Conservation (phyloP, 352 stramenopile genomes). For the Phytophthora hibernalis region DNA sequence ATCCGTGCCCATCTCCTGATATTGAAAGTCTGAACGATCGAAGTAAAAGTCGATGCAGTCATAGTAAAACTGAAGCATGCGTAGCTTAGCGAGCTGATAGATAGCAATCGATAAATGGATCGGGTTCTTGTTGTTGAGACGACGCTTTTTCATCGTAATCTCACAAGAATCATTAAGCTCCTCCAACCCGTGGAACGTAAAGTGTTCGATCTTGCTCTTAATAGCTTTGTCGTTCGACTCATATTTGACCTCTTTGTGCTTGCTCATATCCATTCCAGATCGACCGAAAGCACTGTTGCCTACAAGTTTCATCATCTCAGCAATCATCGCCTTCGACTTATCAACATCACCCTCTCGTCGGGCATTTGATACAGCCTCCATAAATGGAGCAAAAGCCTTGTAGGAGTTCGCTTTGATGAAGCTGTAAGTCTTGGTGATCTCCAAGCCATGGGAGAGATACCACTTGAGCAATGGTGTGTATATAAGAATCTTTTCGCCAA, state of each 20-base stretch:
- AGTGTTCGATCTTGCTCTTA: slow-evolving; percentile 5
- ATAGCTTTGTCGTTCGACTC: slow-evolving; percentile 6
- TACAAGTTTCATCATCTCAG: neutral
- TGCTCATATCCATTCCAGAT: neutral
- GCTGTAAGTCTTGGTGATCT: too few species aligned
- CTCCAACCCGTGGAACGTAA: slow-evolving; percentile 7
- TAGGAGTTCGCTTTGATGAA: neutral
- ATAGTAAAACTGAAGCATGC: neutral
- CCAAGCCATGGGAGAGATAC: neutral
- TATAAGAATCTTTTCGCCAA: slow-evolving; percentile 44
- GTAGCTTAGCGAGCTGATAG: too few species aligned
- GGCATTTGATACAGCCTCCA: slow-evolving; percentile 33
- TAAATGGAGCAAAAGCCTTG: slow-evolving; percentile 27
- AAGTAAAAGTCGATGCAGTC: slow-evolving; percentile 5
- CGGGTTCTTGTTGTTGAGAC: slow-evolving; percentile 3
- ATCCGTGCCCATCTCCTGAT: too few species aligned
- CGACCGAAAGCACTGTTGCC: slow-evolving; percentile 10
- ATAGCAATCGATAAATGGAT: too few species aligned
- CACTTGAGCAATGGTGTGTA: slow-evolving; percentile 48
- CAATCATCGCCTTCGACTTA: slow-evolving; percentile 23
- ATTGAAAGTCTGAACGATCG: too few species aligned
- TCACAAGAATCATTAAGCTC: neutral
- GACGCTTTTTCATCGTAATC: slow-evolving; percentile 12
- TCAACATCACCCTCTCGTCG: slow-evolving; percentile 35
- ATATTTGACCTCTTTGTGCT: slow-evolving; percentile 25